Percentiles rank a stretch among this genome's conserved stretches.
Conservation (phyloP, 106 monocot species). For the Xerophyta viscosa region DNA sequence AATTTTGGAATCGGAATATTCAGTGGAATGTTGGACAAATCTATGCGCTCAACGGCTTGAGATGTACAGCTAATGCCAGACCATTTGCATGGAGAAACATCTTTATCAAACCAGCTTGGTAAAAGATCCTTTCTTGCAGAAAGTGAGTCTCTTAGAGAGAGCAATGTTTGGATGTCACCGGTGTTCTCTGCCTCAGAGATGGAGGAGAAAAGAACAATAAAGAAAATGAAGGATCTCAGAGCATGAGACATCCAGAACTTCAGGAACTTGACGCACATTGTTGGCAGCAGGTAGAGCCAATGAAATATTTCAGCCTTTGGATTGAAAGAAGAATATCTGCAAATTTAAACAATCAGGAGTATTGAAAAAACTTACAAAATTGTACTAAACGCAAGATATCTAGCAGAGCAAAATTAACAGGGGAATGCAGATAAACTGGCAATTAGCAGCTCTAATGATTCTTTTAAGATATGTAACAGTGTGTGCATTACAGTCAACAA, state of each 20-base stretch:
- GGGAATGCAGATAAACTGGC: too few relatives aligned
- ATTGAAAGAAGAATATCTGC: conserved; percentile 31
- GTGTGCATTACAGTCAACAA: too few relatives aligned
- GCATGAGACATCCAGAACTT: conserved; percentile 2
- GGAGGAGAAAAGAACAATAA: conserved; percentile 19
- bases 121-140: conserved; percentile 22
- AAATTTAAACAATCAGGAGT: background rate
- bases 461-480: too few relatives aligned
- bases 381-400: too few relatives aligned
- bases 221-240: conserved; percentile 14
- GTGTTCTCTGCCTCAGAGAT: conserved; percentile 18
- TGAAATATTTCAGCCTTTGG: conserved; percentile 17
- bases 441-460: too few relatives aligned
- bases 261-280: background rate
- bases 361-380: too few relatives aligned
- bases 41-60: conserved; percentile 38
- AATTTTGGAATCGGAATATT: conserved; percentile 41
- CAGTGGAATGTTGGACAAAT: conserved; percentile 49
- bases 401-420: too few relatives aligned
- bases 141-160: conserved; percentile 48
- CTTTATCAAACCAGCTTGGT: conserved; percentile 60
- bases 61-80: conserved; percentile 51
- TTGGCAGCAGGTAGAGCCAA: background rate
- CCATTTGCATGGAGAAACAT: conserved; percentile 72
- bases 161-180: conserved; percentile 31